Conservation (phyloP, 2,329 filamentous ascomycete species). For the Pseudogymnoascus sp. region DNA sequence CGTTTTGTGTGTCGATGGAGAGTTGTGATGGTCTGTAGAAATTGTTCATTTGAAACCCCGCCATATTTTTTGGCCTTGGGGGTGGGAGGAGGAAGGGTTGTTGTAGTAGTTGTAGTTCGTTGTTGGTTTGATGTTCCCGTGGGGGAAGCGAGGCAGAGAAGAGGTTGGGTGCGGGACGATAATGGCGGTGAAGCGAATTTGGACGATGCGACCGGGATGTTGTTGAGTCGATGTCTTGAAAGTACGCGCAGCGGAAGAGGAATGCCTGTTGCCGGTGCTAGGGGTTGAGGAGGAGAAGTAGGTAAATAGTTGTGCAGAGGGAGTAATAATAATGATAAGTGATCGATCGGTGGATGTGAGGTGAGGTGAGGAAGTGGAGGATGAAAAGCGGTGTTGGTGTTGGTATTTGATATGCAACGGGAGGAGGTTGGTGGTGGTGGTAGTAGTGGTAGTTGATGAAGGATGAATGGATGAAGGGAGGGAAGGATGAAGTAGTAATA, state of each 20-base stretch:
- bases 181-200: not conserved
- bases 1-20: conserved; percentile 29
- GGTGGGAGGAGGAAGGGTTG: not conserved
- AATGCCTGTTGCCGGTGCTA: not conserved
- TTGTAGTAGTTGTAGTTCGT: not conserved
- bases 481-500: not conserved
- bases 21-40: conserved; percentile 15
- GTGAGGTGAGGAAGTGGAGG: not conserved
- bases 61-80: conserved; percentile 22
- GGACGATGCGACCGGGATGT: not conserved
- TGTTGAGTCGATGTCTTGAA: not conserved
- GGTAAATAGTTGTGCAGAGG: not conserved
- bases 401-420: too few species aligned
- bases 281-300: not conserved
- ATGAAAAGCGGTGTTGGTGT: too few species aligned
- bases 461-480: not conserved
- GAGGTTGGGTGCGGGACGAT: not conserved
- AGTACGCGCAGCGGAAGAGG: not conserved
- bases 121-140: not conserved
- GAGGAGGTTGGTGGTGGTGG: too few species aligned
- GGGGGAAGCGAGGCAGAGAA: not conserved
- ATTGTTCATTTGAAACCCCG: conserved; percentile 27
- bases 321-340: not conserved
- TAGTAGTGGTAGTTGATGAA: too few species aligned
- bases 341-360: not conserved